Percentiles rank a stretch among this genome's conserved stretches.
phyloP scores from a whole-genome alignment of 176 grass and related monocot species.

The Calamus simplicifolius region DNA sequence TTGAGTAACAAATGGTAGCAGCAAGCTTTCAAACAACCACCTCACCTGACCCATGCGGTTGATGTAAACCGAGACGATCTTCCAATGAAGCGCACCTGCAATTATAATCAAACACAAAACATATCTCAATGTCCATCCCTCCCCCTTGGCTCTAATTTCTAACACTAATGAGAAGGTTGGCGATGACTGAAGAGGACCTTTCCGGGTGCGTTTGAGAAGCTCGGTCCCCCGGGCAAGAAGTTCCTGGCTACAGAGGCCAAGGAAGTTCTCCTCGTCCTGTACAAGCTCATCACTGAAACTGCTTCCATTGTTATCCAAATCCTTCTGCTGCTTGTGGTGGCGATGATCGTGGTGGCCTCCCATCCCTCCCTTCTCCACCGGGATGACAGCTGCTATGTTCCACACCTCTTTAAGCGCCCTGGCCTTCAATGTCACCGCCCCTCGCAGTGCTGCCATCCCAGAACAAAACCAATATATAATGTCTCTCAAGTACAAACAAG shows the following conservation, averaged over 20 bases:
- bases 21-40: neutral
- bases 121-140: too few relatives aligned
- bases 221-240: constrained; percentile 83
- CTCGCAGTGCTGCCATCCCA: constrained; percentile 43
- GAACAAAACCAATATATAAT: neutral
- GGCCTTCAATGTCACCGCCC: constrained; percentile 70
- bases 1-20: too few relatives aligned
- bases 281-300: constrained; percentile 59
- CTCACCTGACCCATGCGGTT: constrained; percentile 58
- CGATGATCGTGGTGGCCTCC: constrained; percentile 24
- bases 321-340: constrained; percentile 38
- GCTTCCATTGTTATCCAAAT: constrained; percentile 54
- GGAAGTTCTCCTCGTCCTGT: constrained; percentile 60
- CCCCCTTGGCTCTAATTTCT: too few relatives aligned
- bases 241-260: constrained; percentile 69
- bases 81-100: constrained; percentile 85
- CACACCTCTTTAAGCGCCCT: constrained; percentile 71
- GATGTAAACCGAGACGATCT: constrained; percentile 75
- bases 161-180: too few relatives aligned
- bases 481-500: too few relatives aligned
- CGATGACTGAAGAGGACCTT: constrained; percentile 24
- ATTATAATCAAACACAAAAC: neutral
- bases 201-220: constrained; percentile 95
- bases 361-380: constrained; percentile 61
- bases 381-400: constrained; percentile 83